A percentile compares a stretch with the other conserved stretches of the same genome.
Conservation (phyloP, 2,329 filamentous ascomycete genomes). For the Aspergillus brunneoviolaceus region DNA sequence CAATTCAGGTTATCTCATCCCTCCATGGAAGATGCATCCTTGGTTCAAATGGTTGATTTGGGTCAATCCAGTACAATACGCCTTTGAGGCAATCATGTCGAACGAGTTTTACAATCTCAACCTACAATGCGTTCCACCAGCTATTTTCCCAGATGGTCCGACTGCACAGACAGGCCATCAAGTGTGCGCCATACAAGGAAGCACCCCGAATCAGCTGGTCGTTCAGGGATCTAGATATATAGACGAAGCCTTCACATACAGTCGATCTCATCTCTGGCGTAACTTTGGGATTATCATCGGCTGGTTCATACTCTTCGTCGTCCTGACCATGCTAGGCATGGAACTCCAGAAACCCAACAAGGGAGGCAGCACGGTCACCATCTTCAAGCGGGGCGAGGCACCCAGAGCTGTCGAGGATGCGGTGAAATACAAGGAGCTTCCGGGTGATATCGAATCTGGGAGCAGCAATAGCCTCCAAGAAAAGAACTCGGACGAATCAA, state of each 20-base stretch:
- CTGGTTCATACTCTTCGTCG: conserved; percentile 73
- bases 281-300: conserved; percentile 79
- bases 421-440: conserved; percentile 49
- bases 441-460: conserved; percentile 54
- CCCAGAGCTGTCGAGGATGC: conserved; percentile 58
- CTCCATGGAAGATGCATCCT: conserved; percentile 60
- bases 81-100: conserved; percentile 65
- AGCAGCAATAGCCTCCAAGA: conserved; percentile 24
- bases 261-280: conserved; percentile 60
- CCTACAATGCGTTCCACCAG: conserved; percentile 56
- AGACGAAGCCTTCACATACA: conserved; percentile 55
- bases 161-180: conserved; percentile 52
- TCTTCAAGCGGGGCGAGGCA: conserved; percentile 68
- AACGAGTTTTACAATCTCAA: conserved; percentile 67
- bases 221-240: conserved; percentile 60
- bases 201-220: conserved; percentile 50
- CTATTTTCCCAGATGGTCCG: conserved; percentile 56
- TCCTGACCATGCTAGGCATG: conserved; percentile 73
- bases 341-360: conserved; percentile 76
- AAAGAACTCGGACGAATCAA: conserved; percentile 18
- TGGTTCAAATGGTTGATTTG: conserved; percentile 66
- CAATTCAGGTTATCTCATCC: conserved; percentile 59
- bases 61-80: conserved; percentile 68
- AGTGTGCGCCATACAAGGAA: conserved; percentile 60
- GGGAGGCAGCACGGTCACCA: conserved; percentile 76